Evolutionary conservation across 768 basidiomycete species (phyloP).

Genomic region (Kondoa subrosea): DNA sequence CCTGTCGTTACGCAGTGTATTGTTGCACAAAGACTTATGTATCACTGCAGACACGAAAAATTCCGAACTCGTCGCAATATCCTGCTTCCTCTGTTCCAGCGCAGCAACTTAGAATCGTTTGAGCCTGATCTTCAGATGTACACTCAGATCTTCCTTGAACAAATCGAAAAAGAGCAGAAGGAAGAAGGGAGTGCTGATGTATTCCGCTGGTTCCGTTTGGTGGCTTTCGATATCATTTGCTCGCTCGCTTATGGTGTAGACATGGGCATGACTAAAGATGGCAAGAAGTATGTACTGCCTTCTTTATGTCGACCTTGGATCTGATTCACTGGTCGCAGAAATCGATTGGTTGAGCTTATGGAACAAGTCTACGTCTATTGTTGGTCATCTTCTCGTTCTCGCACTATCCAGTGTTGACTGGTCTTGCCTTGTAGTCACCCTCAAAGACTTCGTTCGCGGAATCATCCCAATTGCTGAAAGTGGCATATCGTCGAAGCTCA

Average conservation of each 20-base stretch:
- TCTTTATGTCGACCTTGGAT: too few species aligned
- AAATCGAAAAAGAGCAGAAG: slow-evolving; percentile 4
- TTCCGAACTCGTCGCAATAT: slow-evolving; percentile 1
- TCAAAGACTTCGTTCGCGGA: slow-evolving; percentile 4
- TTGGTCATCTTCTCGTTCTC: too few species aligned
- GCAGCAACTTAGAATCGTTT: not conserved
- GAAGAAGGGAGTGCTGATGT: not conserved
- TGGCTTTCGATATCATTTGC: slow-evolving; percentile 9
- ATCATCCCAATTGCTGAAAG: not conserved
- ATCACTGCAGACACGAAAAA: not conserved
- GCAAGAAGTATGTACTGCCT: not conserved
- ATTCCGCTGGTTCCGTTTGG: slow-evolving; percentile 1
- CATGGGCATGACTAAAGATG: not conserved
- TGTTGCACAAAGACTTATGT: not conserved
- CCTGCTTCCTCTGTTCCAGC: slow-evolving; percentile 3
- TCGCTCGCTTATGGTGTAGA: slow-evolving; percentile 1
- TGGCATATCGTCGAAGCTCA: slow-evolving; percentile 1
- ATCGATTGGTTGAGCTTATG: not conserved
- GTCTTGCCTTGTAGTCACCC: too few species aligned
- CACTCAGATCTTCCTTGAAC: slow-evolving; percentile 1
- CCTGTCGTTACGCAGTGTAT: not conserved
- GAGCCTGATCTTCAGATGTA: slow-evolving; percentile 2
- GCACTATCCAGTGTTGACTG: too few species aligned
- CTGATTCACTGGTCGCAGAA: too few species aligned
- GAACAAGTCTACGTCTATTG: slow-evolving; percentile 8